Percentiles rank a stretch among this genome's conserved stretches.
Evolutionary conservation across 164 flowering plant genomes (phyloP).

Genomic region (Kingdonia uniflora): DNA sequence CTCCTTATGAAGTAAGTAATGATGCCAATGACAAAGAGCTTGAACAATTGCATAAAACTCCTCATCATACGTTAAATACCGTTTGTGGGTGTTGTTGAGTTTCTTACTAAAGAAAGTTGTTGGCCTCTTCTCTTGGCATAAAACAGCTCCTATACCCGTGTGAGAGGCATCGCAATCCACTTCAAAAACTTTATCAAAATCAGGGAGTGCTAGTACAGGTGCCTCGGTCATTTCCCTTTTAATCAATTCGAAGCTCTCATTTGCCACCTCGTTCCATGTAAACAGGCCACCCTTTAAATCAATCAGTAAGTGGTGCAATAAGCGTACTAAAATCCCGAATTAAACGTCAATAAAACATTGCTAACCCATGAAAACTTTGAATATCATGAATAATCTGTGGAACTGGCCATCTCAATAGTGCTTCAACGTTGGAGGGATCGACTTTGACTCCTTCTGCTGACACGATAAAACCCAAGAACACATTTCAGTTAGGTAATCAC

Average conservation of each 20-base stretch:
- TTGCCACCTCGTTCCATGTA: not conserved
- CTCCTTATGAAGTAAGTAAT: constrained; percentile 1
- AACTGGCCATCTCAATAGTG: too few relatives aligned
- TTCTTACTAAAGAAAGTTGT: not conserved
- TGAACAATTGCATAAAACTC: constrained; percentile 9
- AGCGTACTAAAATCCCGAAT: not conserved
- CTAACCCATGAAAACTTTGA: not conserved
- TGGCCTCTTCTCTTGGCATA: not conserved
- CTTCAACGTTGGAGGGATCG: too few relatives aligned
- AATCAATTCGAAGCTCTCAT: not conserved
- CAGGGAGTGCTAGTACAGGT: not conserved
- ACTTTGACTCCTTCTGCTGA: too few relatives aligned
- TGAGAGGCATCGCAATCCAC: constrained; percentile 1
- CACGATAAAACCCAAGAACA: too few relatives aligned
- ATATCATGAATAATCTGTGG: not conserved
- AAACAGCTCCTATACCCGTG: not conserved
- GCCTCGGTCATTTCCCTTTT: not conserved
- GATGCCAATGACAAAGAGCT: constrained; percentile 1
- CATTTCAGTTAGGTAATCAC: too few relatives aligned
- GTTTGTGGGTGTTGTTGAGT: not conserved
- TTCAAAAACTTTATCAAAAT: constrained; percentile 4
- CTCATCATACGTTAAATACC: constrained; percentile 7
- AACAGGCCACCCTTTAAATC: not conserved
- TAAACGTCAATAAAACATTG: not conserved
- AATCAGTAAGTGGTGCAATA: not conserved